These are phyloP conservation scores for Persicaria tinctoria DNA, from an alignment of 148 eudicot genomes.

Conservation along the genomic window DNA sequence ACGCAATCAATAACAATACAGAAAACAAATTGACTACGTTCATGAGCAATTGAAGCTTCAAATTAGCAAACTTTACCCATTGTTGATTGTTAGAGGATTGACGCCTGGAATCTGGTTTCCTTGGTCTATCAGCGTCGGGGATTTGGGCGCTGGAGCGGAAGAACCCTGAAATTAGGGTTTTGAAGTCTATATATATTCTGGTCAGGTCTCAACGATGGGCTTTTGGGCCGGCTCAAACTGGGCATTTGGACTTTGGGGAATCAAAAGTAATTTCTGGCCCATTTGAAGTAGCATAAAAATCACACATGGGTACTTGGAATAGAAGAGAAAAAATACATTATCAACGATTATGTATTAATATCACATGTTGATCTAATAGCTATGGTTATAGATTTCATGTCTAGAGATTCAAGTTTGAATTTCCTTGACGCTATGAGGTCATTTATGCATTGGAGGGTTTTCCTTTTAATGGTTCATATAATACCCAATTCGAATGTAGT, in stretches of 20 bases:
- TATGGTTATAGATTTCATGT: too few species aligned
- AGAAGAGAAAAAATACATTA: too few species aligned
- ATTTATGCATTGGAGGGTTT: too few species aligned
- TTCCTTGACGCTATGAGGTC: too few species aligned
- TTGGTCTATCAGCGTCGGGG: background rate
- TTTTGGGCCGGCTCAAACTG: background rate
- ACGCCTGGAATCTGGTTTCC: background rate
- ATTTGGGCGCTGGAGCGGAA: background rate
- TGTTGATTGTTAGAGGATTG: background rate
- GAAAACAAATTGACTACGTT: background rate
- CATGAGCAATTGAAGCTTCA: background rate
- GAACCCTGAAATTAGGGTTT: background rate
- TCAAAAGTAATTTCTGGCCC: background rate
- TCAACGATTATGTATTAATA: too few species aligned
- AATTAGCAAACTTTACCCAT: background rate
- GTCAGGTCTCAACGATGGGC: background rate
- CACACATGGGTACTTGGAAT: too few species aligned
- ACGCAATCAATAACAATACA: background rate
- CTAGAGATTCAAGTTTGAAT: too few species aligned
- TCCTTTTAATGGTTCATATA: too few species aligned
- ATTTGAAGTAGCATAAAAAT: too few species aligned
- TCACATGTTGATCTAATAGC: too few species aligned
- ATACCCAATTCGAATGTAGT: too few species aligned
- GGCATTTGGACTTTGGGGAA: too few species aligned
- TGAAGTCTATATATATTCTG: background rate